phyloP scores from a whole-genome alignment of 1,284 basidiomycete species.

The Schizophyllum commune region DNA sequence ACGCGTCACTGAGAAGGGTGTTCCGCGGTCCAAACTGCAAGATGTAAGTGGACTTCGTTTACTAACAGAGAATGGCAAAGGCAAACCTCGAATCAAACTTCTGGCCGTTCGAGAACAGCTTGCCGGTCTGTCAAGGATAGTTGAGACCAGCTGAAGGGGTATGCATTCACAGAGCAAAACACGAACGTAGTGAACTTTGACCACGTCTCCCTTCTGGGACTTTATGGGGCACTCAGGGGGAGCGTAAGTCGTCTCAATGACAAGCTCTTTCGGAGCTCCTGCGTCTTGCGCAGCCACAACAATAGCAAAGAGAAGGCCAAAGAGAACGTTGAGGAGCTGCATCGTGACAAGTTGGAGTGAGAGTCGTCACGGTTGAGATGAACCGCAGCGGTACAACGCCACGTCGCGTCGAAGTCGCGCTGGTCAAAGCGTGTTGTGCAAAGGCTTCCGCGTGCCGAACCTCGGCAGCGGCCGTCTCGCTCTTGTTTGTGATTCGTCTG shows the following conservation, averaged over 20 bases:
- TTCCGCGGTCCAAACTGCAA: slow-evolving; percentile 38
- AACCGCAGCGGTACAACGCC: too few relatives aligned
- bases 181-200: slow-evolving; percentile 76
- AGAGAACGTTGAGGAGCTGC: slow-evolving; percentile 25
- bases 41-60: too few relatives aligned
- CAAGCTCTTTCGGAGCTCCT: slow-evolving; percentile 41
- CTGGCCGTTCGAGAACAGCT: slow-evolving; percentile 55
- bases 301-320: slow-evolving; percentile 28
- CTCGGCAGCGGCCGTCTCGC: too few relatives aligned
- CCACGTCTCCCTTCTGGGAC: slow-evolving; percentile 56
- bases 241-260: slow-evolving; percentile 50
- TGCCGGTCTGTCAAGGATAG: slow-evolving; percentile 55
- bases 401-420: too few relatives aligned
- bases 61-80: not conserved
- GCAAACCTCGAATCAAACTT: slow-evolving; percentile 80
- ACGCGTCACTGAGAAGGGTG: slow-evolving; percentile 1
- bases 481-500: too few relatives aligned
- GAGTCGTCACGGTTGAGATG: too few relatives aligned
- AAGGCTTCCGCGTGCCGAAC: too few relatives aligned
- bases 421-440: too few relatives aligned
- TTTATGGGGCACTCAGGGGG: slow-evolving; percentile 54
- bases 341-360: too few relatives aligned
- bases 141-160: not conserved
- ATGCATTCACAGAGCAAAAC: too few relatives aligned
- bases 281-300: slow-evolving; percentile 18